Base-by-base conservation (phyloP, 805 yeast genomes). In the Metschnikowia continentalis region DNA sequence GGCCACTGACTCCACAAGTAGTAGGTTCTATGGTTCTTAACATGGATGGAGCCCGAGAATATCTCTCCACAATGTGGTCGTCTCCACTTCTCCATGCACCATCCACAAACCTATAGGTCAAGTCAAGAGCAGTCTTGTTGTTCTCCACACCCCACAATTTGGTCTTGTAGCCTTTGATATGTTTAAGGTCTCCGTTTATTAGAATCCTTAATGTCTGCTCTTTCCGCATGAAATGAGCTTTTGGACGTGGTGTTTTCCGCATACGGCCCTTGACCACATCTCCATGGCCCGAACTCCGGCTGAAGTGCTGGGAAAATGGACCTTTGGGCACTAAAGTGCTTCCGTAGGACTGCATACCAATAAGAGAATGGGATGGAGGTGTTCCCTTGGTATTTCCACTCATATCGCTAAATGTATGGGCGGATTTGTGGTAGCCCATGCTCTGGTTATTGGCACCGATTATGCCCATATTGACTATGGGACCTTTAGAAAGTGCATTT, bases 81-180 rank as follows among this genome's bases (percentile, higher is more conserved):
- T 80, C 82, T 5, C 90, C 90, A 65, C 87, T 88, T 57, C 78
- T 78, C 97, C 97, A 90, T 42, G 76, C 78, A 0, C 86, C 88
- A 54, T 84, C 79, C 8, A 67, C 71, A 63, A 80, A 91, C 48
- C 74, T 72, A 67, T 75, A 79, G 0, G 85, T 87, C 57, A 90
- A 72, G 58, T 86, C 94, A 33, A 77, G 75, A 2, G 76, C 64
- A 2, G 76, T 72, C 59, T 79, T 84, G 55, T 80, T 77, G 69
- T 87, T 88, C 57, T 87, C 90, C 54, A 81, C 77, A 3, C 98
- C 98, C 99, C 99, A 92, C 38, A 94, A 76, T 64, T 90, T 90
- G 32, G 84, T 81, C 69, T 90, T 90, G 59, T 77, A 78, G 57
- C 84, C 73, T 58, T 80, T 80, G 50, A 86, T 68, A 5, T 74